Evolutionary conservation across 768 basidiomycete species (phyloP).

Genomic region (Thelephora ganbajun): DNA sequence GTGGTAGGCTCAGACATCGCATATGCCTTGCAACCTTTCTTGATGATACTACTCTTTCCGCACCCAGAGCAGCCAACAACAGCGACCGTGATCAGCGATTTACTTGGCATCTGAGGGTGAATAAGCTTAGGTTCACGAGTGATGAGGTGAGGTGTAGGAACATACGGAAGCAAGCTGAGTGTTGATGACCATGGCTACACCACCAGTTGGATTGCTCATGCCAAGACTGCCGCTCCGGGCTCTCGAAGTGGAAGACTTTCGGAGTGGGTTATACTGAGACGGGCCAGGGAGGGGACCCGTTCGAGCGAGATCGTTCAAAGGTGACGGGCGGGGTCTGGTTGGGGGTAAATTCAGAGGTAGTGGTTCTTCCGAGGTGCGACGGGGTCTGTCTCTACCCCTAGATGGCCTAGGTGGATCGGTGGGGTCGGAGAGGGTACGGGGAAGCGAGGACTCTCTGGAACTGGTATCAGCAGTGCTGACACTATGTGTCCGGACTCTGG

Average conservation of each 20-base stretch:
- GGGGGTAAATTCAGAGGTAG: background rate
- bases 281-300: background rate
- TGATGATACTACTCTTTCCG: slow-evolving; percentile 77
- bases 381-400: background rate
- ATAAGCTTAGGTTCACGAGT: background rate
- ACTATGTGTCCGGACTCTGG: slow-evolving; percentile 42
- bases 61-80: slow-evolving; percentile 69
- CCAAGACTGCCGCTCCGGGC: slow-evolving; percentile 13
- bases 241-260: background rate
- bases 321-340: background rate
- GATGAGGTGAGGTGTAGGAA: background rate
- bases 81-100: slow-evolving; percentile 40
- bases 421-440: slow-evolving; percentile 40
- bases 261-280: background rate
- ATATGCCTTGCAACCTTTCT: slow-evolving; percentile 57
- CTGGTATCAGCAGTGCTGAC: slow-evolving; percentile 33
- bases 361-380: background rate
- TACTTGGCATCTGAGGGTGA: background rate
- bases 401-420: slow-evolving; percentile 22
- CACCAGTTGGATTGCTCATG: slow-evolving; percentile 10
- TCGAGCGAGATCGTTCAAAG: background rate
- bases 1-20: slow-evolving; percentile 23
- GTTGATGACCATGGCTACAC: slow-evolving; percentile 11
- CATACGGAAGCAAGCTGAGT: slow-evolving; percentile 15
- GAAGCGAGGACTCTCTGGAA: slow-evolving; percentile 20